Evolutionary conservation across 805 yeast species (phyloP).

Genomic region (Monosporozyma aerobia): DNA sequence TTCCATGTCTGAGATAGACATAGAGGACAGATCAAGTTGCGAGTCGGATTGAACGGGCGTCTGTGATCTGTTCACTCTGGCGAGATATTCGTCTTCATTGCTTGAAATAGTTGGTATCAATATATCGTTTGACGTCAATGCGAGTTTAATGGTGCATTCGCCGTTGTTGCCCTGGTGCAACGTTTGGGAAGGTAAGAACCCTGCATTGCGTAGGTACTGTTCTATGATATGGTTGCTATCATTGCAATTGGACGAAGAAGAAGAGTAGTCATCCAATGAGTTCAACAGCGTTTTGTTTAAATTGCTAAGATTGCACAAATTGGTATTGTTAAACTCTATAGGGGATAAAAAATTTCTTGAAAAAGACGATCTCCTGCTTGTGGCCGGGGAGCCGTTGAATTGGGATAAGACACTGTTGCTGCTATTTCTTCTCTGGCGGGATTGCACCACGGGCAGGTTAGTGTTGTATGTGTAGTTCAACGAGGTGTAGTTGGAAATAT

Average conservation of each 20-base stretch:
- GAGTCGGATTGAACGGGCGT: not conserved
- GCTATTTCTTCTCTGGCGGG: not conserved
- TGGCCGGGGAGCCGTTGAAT: not conserved
- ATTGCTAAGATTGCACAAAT: no score
- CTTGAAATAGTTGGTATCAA: constrained; percentile 28
- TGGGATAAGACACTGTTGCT: not conserved
- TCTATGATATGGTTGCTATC: not conserved
- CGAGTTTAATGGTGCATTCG: constrained; percentile 20
- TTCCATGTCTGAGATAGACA: no score
- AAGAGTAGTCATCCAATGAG: not conserved
- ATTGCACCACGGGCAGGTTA: not conserved
- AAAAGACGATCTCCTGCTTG: not conserved
- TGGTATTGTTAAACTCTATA: no score
- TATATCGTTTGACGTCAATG: constrained; percentile 29
- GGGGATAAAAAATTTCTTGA: not conserved
- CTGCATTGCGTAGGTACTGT: not conserved
- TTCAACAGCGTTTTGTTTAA: not conserved
- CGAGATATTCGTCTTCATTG: constrained; percentile 24
- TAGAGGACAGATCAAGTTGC: not conserved
- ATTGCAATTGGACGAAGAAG: not conserved
- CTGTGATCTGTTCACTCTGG: constrained; percentile 10
- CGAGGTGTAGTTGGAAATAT: not conserved
- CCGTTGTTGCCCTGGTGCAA: not conserved
- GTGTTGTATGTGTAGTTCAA: not conserved
- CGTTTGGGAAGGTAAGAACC: not conserved